Evolutionary conservation across 495 filamentous ascomycete genomes (phyloP).

Genomic region (Acidomyces sp.): DNA sequence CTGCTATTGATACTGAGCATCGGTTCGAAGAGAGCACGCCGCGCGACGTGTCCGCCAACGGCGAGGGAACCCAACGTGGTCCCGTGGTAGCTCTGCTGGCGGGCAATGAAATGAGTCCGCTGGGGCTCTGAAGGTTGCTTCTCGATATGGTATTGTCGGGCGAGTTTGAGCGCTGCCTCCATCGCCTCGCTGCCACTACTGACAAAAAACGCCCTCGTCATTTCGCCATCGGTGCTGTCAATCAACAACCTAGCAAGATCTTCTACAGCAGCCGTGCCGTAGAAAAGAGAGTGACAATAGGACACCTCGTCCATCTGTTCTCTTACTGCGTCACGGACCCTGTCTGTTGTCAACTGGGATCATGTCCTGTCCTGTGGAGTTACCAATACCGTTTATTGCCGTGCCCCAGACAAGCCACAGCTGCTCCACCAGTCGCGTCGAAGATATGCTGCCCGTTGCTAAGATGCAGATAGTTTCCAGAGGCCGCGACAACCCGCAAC

Average conservation of each 20-base stretch:
- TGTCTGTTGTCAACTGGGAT: slow-evolving; percentile 3
- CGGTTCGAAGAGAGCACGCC: slow-evolving; percentile 53
- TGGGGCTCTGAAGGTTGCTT: slow-evolving; percentile 35
- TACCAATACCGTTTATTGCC: slow-evolving; percentile 20
- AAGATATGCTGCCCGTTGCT: slow-evolving; percentile 25
- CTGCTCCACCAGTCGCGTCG: slow-evolving; percentile 30
- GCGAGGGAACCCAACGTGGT: slow-evolving; percentile 55
- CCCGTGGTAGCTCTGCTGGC: slow-evolving; percentile 63
- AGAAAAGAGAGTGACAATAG: slow-evolving; percentile 44
- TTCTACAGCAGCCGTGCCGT: slow-evolving; percentile 33
- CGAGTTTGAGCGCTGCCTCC: slow-evolving; percentile 54
- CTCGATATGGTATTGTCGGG: slow-evolving; percentile 53
- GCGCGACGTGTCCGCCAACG: slow-evolving; percentile 47
- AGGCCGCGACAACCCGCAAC: slow-evolving; percentile 14
- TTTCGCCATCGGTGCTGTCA: slow-evolving; percentile 21
- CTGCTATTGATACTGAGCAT: slow-evolving; percentile 45
- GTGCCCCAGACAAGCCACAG: slow-evolving; percentile 31
- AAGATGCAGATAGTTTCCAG: slow-evolving; percentile 21
- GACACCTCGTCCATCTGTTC: slow-evolving; percentile 38
- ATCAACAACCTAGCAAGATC: slow-evolving; percentile 17
- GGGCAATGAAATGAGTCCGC: slow-evolving; percentile 47
- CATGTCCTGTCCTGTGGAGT: not conserved
- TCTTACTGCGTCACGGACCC: slow-evolving; percentile 34
- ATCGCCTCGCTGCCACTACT: slow-evolving; percentile 50
- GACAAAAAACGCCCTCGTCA: slow-evolving; percentile 37